A percentile compares a stretch with the other conserved stretches of the same genome.
These are phyloP conservation scores for Tinospora cordifolia DNA, from an alignment of 164 flowering plant genomes.

Conservation along the genomic window DNA sequence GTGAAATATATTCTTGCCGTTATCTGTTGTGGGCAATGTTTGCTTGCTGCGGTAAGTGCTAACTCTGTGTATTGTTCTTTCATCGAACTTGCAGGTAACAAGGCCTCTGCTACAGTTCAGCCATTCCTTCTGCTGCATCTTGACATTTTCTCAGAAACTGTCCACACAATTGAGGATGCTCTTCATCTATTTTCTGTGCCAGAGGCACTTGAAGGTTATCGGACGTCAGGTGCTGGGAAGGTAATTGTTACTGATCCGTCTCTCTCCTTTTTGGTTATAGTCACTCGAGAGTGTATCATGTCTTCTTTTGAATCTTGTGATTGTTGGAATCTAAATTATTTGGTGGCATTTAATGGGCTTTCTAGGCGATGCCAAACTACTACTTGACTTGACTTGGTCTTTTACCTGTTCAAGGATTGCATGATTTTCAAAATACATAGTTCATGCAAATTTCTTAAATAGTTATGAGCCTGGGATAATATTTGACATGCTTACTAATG, in stretches of 20 bases:
- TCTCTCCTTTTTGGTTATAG: neutral
- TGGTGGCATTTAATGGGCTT: neutral
- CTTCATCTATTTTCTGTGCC: conserved; percentile 73
- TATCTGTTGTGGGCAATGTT: neutral
- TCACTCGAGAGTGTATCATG: too few species aligned
- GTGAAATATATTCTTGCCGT: neutral
- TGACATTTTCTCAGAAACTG: conserved; percentile 65
- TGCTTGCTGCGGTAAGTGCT: neutral
- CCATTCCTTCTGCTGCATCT: conserved; percentile 87
- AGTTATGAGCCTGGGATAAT: neutral
- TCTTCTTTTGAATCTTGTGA: too few species aligned
- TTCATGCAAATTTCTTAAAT: neutral
- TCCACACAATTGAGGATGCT: conserved; percentile 78
- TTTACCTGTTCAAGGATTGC: neutral
- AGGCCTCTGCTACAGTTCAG: conserved; percentile 82
- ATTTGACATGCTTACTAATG: neutral
- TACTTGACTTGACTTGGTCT: neutral
- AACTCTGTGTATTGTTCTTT: neutral
- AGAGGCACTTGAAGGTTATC: conserved; percentile 87
- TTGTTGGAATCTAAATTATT: too few species aligned
- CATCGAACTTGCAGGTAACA: conserved; percentile 45
- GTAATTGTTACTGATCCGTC: conserved; percentile 25
- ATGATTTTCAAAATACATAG: neutral
- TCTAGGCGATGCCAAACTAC: neutral
- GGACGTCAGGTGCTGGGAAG: conserved; percentile 68